These are phyloP conservation scores for Spathaspora passalidarum DNA, from an alignment of 805 yeast species.

Conservation along the genomic window DNA sequence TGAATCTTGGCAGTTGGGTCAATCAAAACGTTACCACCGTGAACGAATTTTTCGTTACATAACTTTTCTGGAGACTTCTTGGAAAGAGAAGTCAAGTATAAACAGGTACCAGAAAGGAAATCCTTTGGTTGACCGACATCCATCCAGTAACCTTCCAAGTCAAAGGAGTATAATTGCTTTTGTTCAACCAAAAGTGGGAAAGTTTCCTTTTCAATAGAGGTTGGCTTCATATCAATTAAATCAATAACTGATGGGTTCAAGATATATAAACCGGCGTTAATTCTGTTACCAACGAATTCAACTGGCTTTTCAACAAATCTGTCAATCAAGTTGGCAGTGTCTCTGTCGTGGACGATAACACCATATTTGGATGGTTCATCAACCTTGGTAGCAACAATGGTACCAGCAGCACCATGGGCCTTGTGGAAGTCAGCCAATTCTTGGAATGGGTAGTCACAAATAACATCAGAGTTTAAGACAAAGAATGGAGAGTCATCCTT, in stretches of 20 bases:
- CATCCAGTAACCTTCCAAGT: conserved; percentile 99
- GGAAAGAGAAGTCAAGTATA: conserved; percentile 83
- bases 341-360: conserved; percentile 97
- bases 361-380: conserved; percentile 99
- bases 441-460: conserved; percentile 96
- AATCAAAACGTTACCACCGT: conserved; percentile 89
- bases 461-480: conserved; percentile 96
- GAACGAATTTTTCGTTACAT: conserved; percentile 67
- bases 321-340: conserved; percentile 92
- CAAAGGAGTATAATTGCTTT: conserved; percentile 88
- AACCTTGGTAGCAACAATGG: conserved; percentile 98
- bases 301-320: conserved; percentile 99
- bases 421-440: conserved; percentile 92
- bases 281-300: conserved; percentile 99
- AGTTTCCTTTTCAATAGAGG: conserved; percentile 98
- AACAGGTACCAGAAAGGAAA: conserved; percentile 91
- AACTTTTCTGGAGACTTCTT: conserved; percentile 74
- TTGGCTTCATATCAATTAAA: conserved; percentile 95
- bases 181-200: conserved; percentile 94
- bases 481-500: conserved; percentile 97
- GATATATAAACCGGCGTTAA: conserved; percentile 98
- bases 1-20: conserved; percentile 95
- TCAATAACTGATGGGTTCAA: conserved; percentile 97
- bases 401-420: conserved; percentile 96
- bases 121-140: conserved; percentile 99